Evolutionary conservation across 352 stramenopile genomes (phyloP).

Genomic region (Phytophthora rubi): DNA sequence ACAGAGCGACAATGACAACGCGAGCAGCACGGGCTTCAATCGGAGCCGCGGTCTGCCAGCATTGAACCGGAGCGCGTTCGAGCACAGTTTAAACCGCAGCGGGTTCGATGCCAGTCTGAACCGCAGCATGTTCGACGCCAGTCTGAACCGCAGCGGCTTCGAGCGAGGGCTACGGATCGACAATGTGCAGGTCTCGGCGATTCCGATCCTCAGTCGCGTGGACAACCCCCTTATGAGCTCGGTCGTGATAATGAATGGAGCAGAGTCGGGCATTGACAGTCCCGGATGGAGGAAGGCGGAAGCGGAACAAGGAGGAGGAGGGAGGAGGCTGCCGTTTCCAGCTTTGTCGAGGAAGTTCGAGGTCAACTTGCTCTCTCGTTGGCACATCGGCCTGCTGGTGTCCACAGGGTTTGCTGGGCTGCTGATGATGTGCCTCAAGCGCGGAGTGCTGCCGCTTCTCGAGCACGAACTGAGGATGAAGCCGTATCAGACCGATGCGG

Average conservation of each 20-base stretch:
- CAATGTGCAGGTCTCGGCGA: constrained; percentile 32
- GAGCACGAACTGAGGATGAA: constrained; percentile 46
- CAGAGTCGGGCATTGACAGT: constrained; percentile 27
- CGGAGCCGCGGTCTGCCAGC: constrained; percentile 22
- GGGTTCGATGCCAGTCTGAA: neutral
- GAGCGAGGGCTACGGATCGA: constrained; percentile 30
- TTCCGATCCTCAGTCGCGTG: constrained; percentile 33
- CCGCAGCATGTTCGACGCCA: neutral
- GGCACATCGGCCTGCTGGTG: constrained; percentile 43
- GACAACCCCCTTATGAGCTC: constrained; percentile 41
- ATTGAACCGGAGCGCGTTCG: constrained; percentile 27
- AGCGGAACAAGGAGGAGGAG: constrained; percentile 1
- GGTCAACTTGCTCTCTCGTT: constrained; percentile 32
- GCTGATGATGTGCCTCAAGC: constrained; percentile 51
- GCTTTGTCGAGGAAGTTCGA: constrained; percentile 35
- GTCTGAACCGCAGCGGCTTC: neutral
- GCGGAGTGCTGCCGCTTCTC: constrained; percentile 46
- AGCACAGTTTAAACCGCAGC: constrained; percentile 20
- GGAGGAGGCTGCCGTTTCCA: constrained; percentile 23
- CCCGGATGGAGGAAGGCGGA: constrained; percentile 23
- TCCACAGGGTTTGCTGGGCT: constrained; percentile 50
- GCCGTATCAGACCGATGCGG: constrained; percentile 44
- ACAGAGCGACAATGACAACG: constrained; percentile 15
- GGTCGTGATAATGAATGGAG: constrained; percentile 40
- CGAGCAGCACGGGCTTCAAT: constrained; percentile 31